Evolutionary conservation across 345 rosid species (phyloP), one percentile per base, ranked within the genome.

Genomic region (Theobroma cacao): DNA sequence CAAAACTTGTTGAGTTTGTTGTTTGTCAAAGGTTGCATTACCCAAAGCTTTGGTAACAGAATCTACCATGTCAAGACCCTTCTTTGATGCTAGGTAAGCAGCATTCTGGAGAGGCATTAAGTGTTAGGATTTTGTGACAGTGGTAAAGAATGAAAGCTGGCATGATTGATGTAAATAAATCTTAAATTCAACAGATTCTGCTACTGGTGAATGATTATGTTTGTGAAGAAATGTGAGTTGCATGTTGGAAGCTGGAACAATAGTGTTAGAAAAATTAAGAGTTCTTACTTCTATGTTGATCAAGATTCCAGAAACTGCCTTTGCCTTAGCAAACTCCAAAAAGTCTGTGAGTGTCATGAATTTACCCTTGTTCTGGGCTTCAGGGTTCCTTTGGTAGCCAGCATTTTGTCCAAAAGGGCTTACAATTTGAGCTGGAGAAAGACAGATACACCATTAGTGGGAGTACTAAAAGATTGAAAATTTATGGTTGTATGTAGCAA

Each of bases 81-180:
- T 88, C 80, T 93, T 88, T 18, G 97, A 85, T 41, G 98, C 98
- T 31, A 95, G 86, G 84, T 89, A 95, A 78, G 96, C 92, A 45
- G 97, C 97, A 74, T 93, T 89, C 99, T 95, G 91, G 3, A 80
- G 18, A 45, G 43, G 36, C 7, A 56, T n/a, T 36, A 22, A 34
- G 28, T 48, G 28, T 70, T 28, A 41, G 40, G 52, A 45, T 17
- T 67, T 40, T 34, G 17, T 15, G 2, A 14, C 7, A 65, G 10
- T 13, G 14, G 28, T 63, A 61, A 43, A 52, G 24, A 22, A 20
- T 36, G 31, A 33, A 63, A 40, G 38, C 52, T 11, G 17, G 7
- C 30, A 20, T n/a, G 12, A 66, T 18, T 63, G 43, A 36, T 40
- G 14, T 1, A 22, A 22, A 17, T 61, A 61, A 30, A 28, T 60